Evolutionary conservation across 352 stramenopile genomes (phyloP).

Genomic region (Albugo candida): DNA sequence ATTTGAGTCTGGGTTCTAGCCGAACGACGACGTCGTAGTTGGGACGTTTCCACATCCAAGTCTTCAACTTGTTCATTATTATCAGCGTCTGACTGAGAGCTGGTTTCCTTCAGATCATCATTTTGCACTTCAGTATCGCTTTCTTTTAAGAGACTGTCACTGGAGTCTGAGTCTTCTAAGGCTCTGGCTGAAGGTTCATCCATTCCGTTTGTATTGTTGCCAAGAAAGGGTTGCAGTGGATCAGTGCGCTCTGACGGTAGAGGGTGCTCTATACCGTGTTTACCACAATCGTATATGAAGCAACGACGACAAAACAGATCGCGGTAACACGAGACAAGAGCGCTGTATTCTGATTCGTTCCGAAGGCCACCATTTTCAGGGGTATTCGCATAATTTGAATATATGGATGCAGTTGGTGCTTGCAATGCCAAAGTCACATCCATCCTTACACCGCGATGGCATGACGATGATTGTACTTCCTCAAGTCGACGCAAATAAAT

Average conservation of each 20-base stretch:
- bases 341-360: conserved; percentile 18
- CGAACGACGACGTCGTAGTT: no score
- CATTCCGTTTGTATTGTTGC: no score
- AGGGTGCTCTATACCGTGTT: conserved; percentile 18
- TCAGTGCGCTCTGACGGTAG: conserved; percentile 4
- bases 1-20: no score
- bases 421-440: conserved; percentile 9
- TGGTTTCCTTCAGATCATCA: no score
- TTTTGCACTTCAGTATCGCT: no score
- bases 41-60: no score
- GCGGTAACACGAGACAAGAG: conserved; percentile 25
- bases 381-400: conserved; percentile 26
- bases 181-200: no score
- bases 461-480: conserved; percentile 7
- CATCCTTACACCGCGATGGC: conserved; percentile 1
- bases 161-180: no score
- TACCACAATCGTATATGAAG: conserved; percentile 42
- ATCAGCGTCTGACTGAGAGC: no score
- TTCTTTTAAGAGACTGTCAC: no score
- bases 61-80: no score
- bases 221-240: conserved; percentile 6
- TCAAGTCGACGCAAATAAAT: neutral
- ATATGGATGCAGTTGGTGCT: conserved; percentile 27
- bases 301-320: conserved; percentile 37
- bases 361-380: conserved; percentile 20